Percentiles rank a stretch among this genome's conserved stretches.
phyloP scores from a whole-genome alignment of 2,329 filamentous ascomycete genomes.

The Catunica adiposa region DNA sequence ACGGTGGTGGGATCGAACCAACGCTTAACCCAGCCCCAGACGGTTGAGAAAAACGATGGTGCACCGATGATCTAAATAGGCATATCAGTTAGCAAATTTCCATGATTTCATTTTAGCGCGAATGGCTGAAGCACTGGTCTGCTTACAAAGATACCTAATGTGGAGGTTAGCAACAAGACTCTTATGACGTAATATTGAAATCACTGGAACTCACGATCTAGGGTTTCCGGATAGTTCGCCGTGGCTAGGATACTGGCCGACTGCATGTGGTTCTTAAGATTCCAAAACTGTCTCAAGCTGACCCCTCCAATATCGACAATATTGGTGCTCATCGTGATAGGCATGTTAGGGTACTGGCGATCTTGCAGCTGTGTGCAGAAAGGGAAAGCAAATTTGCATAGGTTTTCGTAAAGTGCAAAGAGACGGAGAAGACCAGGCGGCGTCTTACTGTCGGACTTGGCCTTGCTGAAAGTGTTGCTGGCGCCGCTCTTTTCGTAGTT shows the following conservation, averaged over 20 bases:
- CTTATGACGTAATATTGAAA: neutral
- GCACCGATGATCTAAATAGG: constrained; percentile 59
- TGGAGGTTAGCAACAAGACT: constrained; percentile 2
- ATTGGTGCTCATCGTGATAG: constrained; percentile 82
- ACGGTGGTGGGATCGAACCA: constrained; percentile 92
- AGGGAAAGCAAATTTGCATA: constrained; percentile 74
- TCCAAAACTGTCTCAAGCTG: constrained; percentile 88
- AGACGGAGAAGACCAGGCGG: constrained; percentile 65
- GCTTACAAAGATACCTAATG: constrained; percentile 14
- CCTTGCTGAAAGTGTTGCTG: constrained; percentile 40
- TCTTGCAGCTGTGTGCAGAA: constrained; percentile 61
- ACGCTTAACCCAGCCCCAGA: constrained; percentile 88
- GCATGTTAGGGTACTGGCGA: constrained; percentile 58
- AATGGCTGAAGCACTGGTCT: neutral
- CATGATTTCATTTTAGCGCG: too few species aligned
- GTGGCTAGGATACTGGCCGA: constrained; percentile 76
- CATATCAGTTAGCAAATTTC: neutral
- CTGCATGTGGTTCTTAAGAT: constrained; percentile 85
- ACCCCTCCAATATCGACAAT: constrained; percentile 86
- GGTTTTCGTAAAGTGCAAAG: constrained; percentile 85
- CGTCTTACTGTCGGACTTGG: constrained; percentile 48
- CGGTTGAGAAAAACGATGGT: constrained; percentile 76
- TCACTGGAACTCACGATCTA: constrained; percentile 53
- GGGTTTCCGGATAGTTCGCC: constrained; percentile 85
- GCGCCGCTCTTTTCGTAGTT: constrained; percentile 55